A percentile compares a stretch with the other conserved stretches of the same genome.
Evolutionary conservation across 441 rosid genomes (phyloP).

Genomic region (Metrosideros polymorpha): DNA sequence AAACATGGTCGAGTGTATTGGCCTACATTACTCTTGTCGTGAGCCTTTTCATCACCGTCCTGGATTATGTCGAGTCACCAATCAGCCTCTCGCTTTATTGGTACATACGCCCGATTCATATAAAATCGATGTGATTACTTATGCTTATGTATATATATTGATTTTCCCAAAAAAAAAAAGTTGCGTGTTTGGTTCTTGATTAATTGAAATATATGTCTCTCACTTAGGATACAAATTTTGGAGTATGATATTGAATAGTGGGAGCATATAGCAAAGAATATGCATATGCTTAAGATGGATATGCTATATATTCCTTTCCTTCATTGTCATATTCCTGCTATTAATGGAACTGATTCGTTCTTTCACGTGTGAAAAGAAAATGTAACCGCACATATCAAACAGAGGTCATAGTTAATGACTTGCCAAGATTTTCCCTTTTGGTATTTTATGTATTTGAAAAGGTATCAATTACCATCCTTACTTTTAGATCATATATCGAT

Average conservation of each 20-base stretch:
- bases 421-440: background rate
- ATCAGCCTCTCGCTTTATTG: rapidly evolving
- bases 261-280: background rate
- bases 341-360: background rate
- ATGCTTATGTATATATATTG: background rate
- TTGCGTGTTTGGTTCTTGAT: background rate
- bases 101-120: rapidly evolving
- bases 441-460: background rate
- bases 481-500: background rate
- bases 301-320: background rate
- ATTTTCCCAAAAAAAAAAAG: background rate
- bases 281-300: background rate
- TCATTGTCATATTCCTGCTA: background rate
- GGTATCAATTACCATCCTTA: background rate
- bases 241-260: background rate
- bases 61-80: background rate
- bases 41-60: background rate
- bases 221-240: background rate
- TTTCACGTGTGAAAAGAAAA: background rate
- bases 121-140: background rate
- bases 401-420: background rate
- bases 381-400: background rate
- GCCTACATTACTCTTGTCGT: background rate
- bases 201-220: background rate
- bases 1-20: background rate